phyloP scores from a whole-genome alignment of 2,329 filamentous ascomycete genomes.

The Neonectria faginata region DNA sequence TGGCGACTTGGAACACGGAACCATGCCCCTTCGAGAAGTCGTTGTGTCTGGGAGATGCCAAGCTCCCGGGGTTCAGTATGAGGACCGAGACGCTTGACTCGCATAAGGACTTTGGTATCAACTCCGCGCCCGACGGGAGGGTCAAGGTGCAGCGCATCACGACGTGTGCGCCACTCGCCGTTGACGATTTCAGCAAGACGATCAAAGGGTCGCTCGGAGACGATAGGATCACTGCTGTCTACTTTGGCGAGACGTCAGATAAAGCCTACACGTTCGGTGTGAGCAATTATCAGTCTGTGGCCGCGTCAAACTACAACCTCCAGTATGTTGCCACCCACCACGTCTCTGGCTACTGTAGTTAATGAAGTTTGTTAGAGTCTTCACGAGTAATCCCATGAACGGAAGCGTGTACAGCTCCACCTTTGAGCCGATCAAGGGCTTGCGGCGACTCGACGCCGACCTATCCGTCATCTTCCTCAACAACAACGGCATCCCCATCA shows the following conservation, averaged over 20 bases:
- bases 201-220: background rate
- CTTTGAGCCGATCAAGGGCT: slow-evolving; percentile 10
- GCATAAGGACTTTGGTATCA: slow-evolving; percentile 25
- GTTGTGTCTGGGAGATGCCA: background rate
- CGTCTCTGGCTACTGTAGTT: too few species aligned
- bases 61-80: background rate
- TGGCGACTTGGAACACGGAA: background rate
- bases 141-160: slow-evolving; percentile 16
- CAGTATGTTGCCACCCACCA: background rate
- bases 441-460: slow-evolving; percentile 20
- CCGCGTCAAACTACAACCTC: background rate
- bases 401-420: background rate
- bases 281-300: background rate
- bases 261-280: background rate
- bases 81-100: slow-evolving; percentile 12
- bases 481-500: slow-evolving; percentile 18
- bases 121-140: slow-evolving; percentile 5
- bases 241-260: background rate
- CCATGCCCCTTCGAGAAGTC: background rate
- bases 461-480: slow-evolving; percentile 23
- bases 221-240: background rate
- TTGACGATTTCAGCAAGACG: background rate
- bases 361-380: too few species aligned
- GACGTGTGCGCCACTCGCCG: slow-evolving; percentile 9
- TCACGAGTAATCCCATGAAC: background rate